Percentiles rank a stretch among this genome's conserved stretches.
These are phyloP conservation scores for Vitis rupestris DNA, from an alignment of 164 flowering plant genomes.

Conservation along the genomic window DNA sequence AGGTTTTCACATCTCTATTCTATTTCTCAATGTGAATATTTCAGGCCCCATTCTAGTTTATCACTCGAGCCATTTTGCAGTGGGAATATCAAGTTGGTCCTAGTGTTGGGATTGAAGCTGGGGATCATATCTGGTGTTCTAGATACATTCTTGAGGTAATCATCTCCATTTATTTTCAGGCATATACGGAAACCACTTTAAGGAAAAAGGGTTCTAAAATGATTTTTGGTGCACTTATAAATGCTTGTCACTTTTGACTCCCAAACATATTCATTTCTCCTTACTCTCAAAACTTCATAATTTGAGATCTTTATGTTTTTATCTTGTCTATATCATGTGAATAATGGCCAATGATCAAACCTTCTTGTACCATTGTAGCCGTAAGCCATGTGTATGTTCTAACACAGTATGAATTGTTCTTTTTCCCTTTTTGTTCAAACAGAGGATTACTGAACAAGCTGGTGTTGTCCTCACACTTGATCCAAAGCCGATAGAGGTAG, in stretches of 20 bases:
- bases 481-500: constrained; percentile 96
- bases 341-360: no score
- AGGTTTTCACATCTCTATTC: constrained; percentile 48
- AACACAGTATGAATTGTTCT: background rate
- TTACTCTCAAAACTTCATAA: no score
- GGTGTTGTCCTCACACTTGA: constrained; percentile 96
- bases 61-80: constrained; percentile 33
- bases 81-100: constrained; percentile 99
- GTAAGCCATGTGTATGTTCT: background rate
- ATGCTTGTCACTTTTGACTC: no score
- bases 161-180: background rate
- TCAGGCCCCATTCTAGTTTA: background rate
- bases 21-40: background rate
- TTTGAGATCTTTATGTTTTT: background rate
- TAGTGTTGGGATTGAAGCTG: constrained; percentile 96
- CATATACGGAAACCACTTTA: no score
- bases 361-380: background rate
- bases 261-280: no score
- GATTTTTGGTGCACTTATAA: no score
- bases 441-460: constrained; percentile 99
- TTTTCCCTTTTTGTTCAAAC: constrained; percentile 17
- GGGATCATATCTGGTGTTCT: constrained; percentile 89
- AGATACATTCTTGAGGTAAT: constrained; percentile 95
- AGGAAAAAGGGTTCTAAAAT: no score
- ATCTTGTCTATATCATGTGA: no score